Percentiles rank a stretch among this genome's conserved stretches.
These are phyloP conservation scores for Ambrosia trifida DNA, from an alignment of 129 eudicot species.

Conservation along the genomic window DNA sequence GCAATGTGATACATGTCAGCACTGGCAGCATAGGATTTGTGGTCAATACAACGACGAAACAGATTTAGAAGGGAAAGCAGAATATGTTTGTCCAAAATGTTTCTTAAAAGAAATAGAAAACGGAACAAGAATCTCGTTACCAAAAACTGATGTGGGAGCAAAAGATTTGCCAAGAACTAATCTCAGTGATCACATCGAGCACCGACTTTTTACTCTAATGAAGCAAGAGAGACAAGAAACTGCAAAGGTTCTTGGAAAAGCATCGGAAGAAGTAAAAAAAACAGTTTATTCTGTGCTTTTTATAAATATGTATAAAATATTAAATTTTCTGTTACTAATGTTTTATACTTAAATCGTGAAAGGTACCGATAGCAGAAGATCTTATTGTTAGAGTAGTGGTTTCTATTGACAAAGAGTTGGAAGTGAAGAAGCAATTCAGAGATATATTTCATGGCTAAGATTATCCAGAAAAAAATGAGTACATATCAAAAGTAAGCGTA, in stretches of 20 bases:
- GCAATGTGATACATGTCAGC: conserved; percentile 65
- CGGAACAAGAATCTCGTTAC: conserved; percentile 35
- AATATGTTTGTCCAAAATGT: conserved; percentile 73
- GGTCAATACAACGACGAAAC: conserved; percentile 58
- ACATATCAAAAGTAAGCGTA: conserved; percentile 61
- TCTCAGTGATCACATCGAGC: conserved; percentile 77
- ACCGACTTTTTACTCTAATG: conserved; percentile 53
- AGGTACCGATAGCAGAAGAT: conserved; percentile 67
- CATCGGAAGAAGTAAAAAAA: conserved; percentile 48
- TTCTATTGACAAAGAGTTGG: conserved; percentile 55
- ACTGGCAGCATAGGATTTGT: conserved; percentile 84
- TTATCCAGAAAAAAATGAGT: conserved; percentile 62
- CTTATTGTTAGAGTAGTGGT: conserved; percentile 73
- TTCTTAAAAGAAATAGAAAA: conserved; percentile 45
- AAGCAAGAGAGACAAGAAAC: conserved; percentile 62
- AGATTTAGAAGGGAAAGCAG: conserved; percentile 49
- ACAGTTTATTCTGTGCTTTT: not conserved
- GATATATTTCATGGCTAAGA: conserved; percentile 49
- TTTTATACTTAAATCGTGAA: not conserved
- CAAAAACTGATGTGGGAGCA: conserved; percentile 52
- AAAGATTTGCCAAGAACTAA: conserved; percentile 56
- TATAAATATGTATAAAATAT: too few relatives aligned
- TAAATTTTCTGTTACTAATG: not conserved
- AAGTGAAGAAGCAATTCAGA: conserved; percentile 67
- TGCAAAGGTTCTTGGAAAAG: conserved; percentile 42